Percentiles rank a stretch among this genome's conserved stretches.
Conservation (phyloP, 345 rosid genomes). For the Sisymbrium altissimum region DNA sequence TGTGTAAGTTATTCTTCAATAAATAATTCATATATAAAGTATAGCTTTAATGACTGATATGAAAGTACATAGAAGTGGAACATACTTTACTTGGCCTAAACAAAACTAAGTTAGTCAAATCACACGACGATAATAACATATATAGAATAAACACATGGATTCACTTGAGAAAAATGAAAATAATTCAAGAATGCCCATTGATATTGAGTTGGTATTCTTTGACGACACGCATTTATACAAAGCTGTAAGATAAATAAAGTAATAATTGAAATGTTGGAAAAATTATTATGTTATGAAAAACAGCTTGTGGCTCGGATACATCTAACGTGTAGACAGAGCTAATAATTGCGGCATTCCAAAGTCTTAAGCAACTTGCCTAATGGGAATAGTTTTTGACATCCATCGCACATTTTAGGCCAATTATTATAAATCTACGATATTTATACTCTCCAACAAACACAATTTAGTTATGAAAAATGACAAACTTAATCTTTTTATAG, state of each 20-base stretch:
- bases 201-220: conserved; percentile 23
- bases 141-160: conserved; percentile 3
- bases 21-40: neutral
- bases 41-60: conserved; percentile 22
- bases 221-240: conserved; percentile 24
- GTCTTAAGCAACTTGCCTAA: conserved; percentile 25
- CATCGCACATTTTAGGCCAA: conserved; percentile 10
- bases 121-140: neutral
- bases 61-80: conserved; percentile 24
- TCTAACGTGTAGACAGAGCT: conserved; percentile 25
- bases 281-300: conserved; percentile 12
- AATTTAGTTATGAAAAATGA: neutral
- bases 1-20: conserved; percentile 10
- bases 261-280: neutral
- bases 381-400: conserved; percentile 26
- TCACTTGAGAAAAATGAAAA: conserved; percentile 5
- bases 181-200: conserved; percentile 17
- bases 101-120: conserved; percentile 20
- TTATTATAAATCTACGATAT: neutral
- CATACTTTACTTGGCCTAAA: conserved; percentile 17
- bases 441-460: conserved; percentile 2
- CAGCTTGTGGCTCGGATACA: conserved; percentile 24
- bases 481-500: neutral
- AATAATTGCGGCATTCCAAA: conserved; percentile 23
- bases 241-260: conserved; percentile 31